Conservation (phyloP, 306 rosid genomes). For the Cicer yamashitae region DNA sequence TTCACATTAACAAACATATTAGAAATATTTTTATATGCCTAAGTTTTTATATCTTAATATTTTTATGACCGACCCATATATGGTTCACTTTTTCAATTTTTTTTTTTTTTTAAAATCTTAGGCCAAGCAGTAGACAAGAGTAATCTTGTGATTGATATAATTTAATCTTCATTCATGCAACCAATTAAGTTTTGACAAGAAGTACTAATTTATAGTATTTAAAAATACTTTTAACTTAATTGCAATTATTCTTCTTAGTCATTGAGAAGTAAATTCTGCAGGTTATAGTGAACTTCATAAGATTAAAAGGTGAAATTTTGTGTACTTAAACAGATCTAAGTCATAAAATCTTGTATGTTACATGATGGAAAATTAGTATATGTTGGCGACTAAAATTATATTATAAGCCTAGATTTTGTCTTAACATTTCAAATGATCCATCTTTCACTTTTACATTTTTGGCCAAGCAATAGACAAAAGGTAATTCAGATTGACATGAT, state of each 20-base stretch:
- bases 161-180: conserved; percentile 38
- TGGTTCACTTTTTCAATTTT: too few relatives aligned
- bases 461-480: too few relatives aligned
- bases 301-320: conserved; percentile 28
- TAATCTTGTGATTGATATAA: conserved; percentile 26
- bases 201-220: conserved; percentile 26
- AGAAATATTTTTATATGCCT: too few relatives aligned
- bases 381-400: too few relatives aligned
- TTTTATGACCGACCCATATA: too few relatives aligned
- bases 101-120: background rate
- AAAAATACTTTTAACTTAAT: conserved; percentile 27
- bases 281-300: conserved; percentile 32
- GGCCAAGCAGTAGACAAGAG: background rate
- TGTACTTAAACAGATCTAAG: conserved; percentile 31
- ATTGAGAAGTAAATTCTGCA: conserved; percentile 27
- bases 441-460: too few relatives aligned
- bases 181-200: conserved; percentile 32
- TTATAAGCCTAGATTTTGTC: too few relatives aligned
- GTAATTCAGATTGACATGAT: too few relatives aligned
- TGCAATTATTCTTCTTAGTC: background rate
- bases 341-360: conserved; percentile 3
- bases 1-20: too few relatives aligned
- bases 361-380: too few relatives aligned
- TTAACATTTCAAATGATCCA: too few relatives aligned
- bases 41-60: too few relatives aligned